Conservation (phyloP, 495 filamentous ascomycete species). For the Talaromyces adpressus region DNA sequence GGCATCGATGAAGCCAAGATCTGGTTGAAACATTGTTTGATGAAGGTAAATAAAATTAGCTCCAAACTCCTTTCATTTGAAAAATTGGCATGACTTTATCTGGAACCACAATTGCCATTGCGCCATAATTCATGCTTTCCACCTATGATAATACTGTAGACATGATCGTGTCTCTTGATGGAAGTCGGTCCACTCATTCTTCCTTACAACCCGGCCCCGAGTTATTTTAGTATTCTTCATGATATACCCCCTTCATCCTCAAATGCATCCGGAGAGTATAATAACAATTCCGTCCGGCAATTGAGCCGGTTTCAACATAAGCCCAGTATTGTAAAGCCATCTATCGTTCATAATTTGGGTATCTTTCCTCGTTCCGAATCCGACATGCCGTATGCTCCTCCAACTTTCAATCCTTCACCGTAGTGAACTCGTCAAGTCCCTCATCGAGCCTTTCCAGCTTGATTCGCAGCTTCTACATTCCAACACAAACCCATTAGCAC, state of each 20-base stretch:
- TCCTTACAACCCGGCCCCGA: background rate
- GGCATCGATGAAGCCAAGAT: background rate
- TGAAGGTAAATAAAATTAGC: background rate
- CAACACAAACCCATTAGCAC: background rate
- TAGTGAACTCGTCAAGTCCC: background rate
- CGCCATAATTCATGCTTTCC: background rate
- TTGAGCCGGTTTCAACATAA: background rate
- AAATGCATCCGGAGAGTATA: background rate
- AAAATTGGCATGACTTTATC: background rate
- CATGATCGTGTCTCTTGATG: too few relatives aligned
- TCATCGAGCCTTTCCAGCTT: slow-evolving; percentile 43
- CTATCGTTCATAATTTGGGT: background rate
- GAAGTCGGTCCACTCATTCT: too few relatives aligned
- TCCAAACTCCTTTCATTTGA: background rate
- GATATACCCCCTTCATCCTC: background rate
- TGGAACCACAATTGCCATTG: background rate
- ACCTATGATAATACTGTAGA: background rate
- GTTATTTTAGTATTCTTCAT: background rate
- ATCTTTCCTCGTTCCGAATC: background rate
- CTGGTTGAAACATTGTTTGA: background rate
- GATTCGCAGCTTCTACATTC: slow-evolving; percentile 41
- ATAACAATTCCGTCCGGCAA: background rate
- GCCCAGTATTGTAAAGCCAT: background rate
- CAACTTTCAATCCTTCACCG: background rate
- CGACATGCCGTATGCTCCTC: background rate